Base-by-base conservation (phyloP, 2,329 filamentous ascomycete genomes). In the Fusarium pininemorale region DNA sequence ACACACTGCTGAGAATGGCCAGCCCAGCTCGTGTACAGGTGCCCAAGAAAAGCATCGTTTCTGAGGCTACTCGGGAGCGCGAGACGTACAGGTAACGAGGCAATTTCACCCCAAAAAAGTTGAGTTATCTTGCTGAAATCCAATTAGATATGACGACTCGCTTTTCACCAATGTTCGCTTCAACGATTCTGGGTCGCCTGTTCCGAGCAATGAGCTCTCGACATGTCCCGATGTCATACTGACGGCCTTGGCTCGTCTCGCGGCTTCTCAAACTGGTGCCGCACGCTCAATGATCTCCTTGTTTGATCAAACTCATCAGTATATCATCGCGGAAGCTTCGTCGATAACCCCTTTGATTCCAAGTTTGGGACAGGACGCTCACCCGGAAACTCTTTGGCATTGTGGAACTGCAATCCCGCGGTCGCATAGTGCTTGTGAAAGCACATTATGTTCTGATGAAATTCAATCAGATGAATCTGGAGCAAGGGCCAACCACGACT, bases 301-400 rank as follows among this genome's bases (percentile, higher is more conserved):
- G 24, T 88, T 89, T 69, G 87, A 88, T 70, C 80, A 79, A 5
- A 80, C 80, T 22, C 77, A 83, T 58, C 86, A 89, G 71, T 84
- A 88, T 62, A 79, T 89, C 38, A 78, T 89, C n/a, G 86, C 87
- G 50, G 87, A 89, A 69, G 85, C 87, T 11, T 87, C 86, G 2
- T 81, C 81, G 3, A 80, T 79, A 3, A 79, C 84, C 6, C 83
- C 82, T 0, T 75, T 88, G 10, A 58, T 74, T 16, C 72, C 79
- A 1, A 69, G 39, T 4, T 51, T 76, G 13, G 61, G 63, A 8
- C 66, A 60, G 18, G 63, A 74, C 3, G 70, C 63, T 18, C 35
- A 64, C 10, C 24, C 60, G 1, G 68, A 72, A 8, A 44, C 30
- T 7, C 74, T 83, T 1, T 77, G 74, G 72, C 73, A 81, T 11